Evolutionary conservation across 495 filamentous ascomycete genomes (phyloP), one percentile per base, ranked within the genome.

Genomic region (Immersiella caudata): DNA sequence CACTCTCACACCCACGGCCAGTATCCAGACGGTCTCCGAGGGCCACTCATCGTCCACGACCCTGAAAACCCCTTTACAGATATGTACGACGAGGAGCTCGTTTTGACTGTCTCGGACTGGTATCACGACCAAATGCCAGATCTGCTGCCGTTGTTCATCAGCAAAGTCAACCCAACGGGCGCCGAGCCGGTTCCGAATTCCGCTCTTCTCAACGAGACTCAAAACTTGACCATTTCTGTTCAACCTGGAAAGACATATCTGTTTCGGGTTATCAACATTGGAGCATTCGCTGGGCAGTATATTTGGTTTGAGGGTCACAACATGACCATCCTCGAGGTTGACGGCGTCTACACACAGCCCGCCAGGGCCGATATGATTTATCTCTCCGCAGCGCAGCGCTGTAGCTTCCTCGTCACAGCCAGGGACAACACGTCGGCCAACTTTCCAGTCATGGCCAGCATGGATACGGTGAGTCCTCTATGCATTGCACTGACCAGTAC

Each of bases 191-290:
- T 92, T 6, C 90, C 90, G 0, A 76, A 93, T 51, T 79, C 86
- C 6, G 87, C 86, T 0, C 73, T 93, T 24, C 86, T 93, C 74
- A 93, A 94, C 69, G 92, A 92, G 40, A 83, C 83, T 0, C 83
- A 86, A 63, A 78, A 87, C 64, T 59, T 88, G 22, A 79, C 69
- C n/a, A 70, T 88, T 16, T 24, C 74, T 14, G 77, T 89, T 20
- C 35, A 84, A 68, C 86, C 93, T 0, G 88, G 88, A 12, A 94
- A 89, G 74, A 96, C 92, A 0, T 97, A 97, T 66, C 80, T 94
- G 14, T 83, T 97, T 73, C 88, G 89, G 16, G 81, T 94, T 64
- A 78, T 92, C 74, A 95, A 95, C 74, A 82, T 87, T 0, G 89
- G 85, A 3, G 89, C 89, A 16, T 92, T 92, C 74, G 85, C 87